Evolutionary conservation across 768 basidiomycete species (phyloP).

Genomic region (Hericium erinaceus): DNA sequence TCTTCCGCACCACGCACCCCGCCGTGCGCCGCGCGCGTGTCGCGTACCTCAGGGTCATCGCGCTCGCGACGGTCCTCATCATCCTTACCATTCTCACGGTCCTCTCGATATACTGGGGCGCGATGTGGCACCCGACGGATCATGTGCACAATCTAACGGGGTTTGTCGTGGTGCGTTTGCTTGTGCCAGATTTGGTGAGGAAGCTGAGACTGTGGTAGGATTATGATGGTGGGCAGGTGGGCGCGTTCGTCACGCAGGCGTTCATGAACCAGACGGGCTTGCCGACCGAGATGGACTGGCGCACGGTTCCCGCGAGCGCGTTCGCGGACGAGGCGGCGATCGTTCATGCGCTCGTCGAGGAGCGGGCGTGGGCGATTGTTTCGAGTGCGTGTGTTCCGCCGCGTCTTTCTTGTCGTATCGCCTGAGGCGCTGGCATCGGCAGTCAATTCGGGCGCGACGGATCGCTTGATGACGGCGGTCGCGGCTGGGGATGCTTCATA

Average conservation of each 20-base stretch:
- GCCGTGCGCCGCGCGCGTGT: conserved; percentile 22
- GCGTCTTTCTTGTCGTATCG: neutral
- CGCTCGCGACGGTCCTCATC: conserved; percentile 24
- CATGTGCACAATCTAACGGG: conserved; percentile 36
- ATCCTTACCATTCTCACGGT: conserved; percentile 36
- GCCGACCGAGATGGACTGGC: conserved; percentile 36
- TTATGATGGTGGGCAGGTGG: conserved; percentile 49
- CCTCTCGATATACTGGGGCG: conserved; percentile 54
- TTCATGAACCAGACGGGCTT: conserved; percentile 23
- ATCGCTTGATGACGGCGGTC: conserved; percentile 15
- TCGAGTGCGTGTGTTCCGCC: conserved; percentile 31
- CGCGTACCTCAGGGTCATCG: conserved; percentile 33
- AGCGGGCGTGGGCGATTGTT: conserved; percentile 47
- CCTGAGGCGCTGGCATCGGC: conserved; percentile 20
- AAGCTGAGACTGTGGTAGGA: conserved; percentile 40
- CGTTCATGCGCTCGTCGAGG: conserved; percentile 34
- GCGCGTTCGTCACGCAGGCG: conserved; percentile 33
- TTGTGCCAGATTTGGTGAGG: no score
- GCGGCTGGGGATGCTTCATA: conserved; percentile 30
- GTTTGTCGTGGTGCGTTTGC: conserved; percentile 35
- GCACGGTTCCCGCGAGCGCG: conserved; percentile 27
- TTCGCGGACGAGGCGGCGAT: conserved; percentile 39
- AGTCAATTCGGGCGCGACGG: conserved; percentile 24
- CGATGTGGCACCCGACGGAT: conserved; percentile 35
- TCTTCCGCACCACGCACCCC: conserved; percentile 8